Percentiles rank a stretch among this genome's conserved stretches.
These are phyloP conservation scores for Onygenales sp. DNA, from an alignment of 2,329 filamentous ascomycete genomes.

Conservation along the genomic window DNA sequence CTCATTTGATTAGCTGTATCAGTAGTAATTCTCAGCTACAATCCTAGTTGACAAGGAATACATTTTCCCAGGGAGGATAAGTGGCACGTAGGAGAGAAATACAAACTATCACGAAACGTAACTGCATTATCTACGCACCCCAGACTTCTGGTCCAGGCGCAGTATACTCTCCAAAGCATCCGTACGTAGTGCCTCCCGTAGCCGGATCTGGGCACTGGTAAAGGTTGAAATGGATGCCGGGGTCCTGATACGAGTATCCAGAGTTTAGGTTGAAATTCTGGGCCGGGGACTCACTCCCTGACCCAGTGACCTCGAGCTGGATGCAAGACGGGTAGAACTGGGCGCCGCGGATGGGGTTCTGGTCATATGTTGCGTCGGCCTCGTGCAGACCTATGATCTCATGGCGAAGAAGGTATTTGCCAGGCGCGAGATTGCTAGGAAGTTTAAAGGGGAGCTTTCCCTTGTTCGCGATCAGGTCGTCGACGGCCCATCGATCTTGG, in stretches of 20 bases:
- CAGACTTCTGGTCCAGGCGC: conserved; percentile 11
- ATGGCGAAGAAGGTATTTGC: conserved; percentile 19
- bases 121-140: neutral
- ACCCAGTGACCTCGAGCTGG: conserved; percentile 16
- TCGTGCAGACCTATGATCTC: conserved; percentile 16
- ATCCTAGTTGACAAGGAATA: no score
- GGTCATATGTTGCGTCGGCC: conserved; percentile 4
- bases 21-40: no score
- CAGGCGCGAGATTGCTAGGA: conserved; percentile 13
- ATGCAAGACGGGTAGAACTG: conserved; percentile 19
- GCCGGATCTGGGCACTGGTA: neutral
- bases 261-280: conserved; percentile 16
- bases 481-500: conserved; percentile 8
- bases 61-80: no score
- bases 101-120: no score
- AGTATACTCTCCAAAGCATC: conserved; percentile 5
- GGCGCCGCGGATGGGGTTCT: conserved; percentile 6
- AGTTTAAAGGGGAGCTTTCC: conserved; percentile 16
- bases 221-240: conserved; percentile 10
- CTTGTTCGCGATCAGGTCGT: conserved; percentile 7
- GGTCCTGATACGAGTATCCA: conserved; percentile 12
- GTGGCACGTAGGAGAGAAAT: no score
- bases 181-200: conserved; percentile 5
- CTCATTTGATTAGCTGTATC: no score
- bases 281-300: conserved; percentile 11